Base-by-base conservation (phyloP, 2,329 filamentous ascomycete genomes). In the Fonsecaea erecta region DNA sequence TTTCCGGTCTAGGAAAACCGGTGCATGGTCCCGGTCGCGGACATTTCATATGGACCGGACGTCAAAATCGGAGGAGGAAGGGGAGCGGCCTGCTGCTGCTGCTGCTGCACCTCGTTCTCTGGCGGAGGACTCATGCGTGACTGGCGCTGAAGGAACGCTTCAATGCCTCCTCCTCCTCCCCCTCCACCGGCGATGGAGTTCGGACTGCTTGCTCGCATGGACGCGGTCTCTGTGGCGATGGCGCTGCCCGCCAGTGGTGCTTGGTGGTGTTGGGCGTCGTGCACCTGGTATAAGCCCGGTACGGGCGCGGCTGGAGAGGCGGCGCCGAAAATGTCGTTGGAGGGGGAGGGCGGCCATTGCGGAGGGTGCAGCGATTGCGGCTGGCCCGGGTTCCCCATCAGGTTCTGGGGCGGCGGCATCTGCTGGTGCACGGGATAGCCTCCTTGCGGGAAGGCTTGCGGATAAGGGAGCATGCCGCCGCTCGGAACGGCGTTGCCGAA, bases 121-220 rank as follows among this genome's bases (percentile, higher is more conserved):
- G 63, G 63, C 35, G 58, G 46, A 2, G 63, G 63, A 46, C 63
- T 65, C 57, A 61, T 65, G 18, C 57, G 58, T 1, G n/a, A 28
- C 26, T 65, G 63, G 9, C 63, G 55, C 43, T 65, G 63, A 7
- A 65, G 52, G 52, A 65, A 65, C 11, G 56, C 63, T 28, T 61
- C 55, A 40, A 65, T 65, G 34, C 63, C 63, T 21, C 63, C 57
- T 12, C 16, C 53, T 3, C 11, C 51, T 52, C 28, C 3, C 8
- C 28, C 18, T 43, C 21, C 11, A 18, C 26, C 26, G 30, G 26
- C 30, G 24, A 61, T 28, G 18, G 63, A 65, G 30, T 40, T 60
- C 14, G 63, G 63, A 32, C 63, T 65, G 52, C 63, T 57, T 7
- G 63, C 63, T 4, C 63, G 63, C 30, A 56, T 21, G 1, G 63